Percentiles rank a stretch among this genome's conserved stretches.
These are phyloP conservation scores for Botrytis paeoniae DNA, from an alignment of 2,329 filamentous ascomycete species.

Conservation along the genomic window DNA sequence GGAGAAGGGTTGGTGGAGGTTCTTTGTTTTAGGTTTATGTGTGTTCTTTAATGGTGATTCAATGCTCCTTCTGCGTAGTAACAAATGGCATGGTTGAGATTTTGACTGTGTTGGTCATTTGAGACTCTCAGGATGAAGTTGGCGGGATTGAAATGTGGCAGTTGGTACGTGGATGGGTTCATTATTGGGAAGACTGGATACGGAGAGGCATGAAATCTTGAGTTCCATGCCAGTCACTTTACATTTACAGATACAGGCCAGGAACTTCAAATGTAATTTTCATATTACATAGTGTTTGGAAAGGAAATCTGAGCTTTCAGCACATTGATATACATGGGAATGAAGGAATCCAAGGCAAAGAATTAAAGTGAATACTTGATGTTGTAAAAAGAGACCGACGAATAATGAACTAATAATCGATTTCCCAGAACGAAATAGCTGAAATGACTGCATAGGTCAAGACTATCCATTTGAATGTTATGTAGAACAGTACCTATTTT, in stretches of 20 bases:
- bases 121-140: no score
- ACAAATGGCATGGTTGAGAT: neutral
- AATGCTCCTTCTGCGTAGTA: fast-evolving
- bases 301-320: fast-evolving
- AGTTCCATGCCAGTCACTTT: neutral
- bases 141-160: no score
- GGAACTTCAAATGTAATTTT: neutral
- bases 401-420: no score
- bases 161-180: fast-evolving
- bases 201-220: neutral
- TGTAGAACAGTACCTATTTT: no score
- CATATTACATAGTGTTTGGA: neutral
- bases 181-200: neutral
- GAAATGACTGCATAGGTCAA: no score
- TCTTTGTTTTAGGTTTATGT: fast-evolving
- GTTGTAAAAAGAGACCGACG: no score
- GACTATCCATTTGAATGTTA: no score
- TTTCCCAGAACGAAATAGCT: no score
- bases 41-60: fast-evolving
- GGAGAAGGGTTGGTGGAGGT: neutral
- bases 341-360: neutral
- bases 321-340: neutral
- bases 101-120: no score
- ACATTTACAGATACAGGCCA: fast-evolving
- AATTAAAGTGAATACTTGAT: neutral